These are phyloP conservation scores for Mrakia hoshinonis DNA, from an alignment of 768 basidiomycete species.

Conservation along the genomic window DNA sequence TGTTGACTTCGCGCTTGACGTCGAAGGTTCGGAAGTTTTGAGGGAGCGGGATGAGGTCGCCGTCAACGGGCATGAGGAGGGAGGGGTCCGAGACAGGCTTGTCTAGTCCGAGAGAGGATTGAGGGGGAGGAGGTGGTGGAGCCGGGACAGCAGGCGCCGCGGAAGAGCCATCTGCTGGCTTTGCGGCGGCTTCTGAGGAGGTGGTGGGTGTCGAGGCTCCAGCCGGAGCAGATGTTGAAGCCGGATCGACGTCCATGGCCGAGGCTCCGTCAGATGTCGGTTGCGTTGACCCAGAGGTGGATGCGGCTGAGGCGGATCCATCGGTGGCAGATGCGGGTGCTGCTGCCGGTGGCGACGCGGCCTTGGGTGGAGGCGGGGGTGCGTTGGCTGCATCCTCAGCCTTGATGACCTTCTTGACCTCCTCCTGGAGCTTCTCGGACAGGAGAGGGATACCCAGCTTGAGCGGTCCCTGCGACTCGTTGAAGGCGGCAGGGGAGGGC, in stretches of 20 bases:
- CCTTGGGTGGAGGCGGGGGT: neutral
- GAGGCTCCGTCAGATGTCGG: neutral
- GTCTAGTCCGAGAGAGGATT: neutral
- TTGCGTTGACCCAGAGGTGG: neutral
- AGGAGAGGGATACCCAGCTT: slow-evolving; percentile 79
- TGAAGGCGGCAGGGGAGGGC: slow-evolving; percentile 64
- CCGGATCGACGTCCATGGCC: slow-evolving; percentile 19
- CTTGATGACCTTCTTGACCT: slow-evolving; percentile 67
- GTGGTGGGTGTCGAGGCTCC: neutral
- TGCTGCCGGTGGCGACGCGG: neutral
- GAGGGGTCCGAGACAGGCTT: slow-evolving; percentile 19
- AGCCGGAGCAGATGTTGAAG: neutral
- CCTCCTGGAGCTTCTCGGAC: slow-evolving; percentile 66
- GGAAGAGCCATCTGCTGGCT: slow-evolving; percentile 41
- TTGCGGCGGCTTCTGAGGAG: no score
- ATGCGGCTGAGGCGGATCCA: neutral
- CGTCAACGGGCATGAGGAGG: slow-evolving; percentile 52
- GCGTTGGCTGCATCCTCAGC: slow-evolving; percentile 14
- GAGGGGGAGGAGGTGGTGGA: slow-evolving; percentile 41
- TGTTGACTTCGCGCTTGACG: slow-evolving; percentile 81
- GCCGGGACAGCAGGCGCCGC: slow-evolving; percentile 53
- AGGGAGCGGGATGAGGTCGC: slow-evolving; percentile 73
- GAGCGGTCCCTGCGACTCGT: slow-evolving; percentile 62
- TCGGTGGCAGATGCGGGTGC: neutral
- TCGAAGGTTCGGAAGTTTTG: slow-evolving; percentile 74